These are phyloP conservation scores for Acanthamoeba healyi DNA, from an alignment of 208 protist genomes.

Conservation along the genomic window DNA sequence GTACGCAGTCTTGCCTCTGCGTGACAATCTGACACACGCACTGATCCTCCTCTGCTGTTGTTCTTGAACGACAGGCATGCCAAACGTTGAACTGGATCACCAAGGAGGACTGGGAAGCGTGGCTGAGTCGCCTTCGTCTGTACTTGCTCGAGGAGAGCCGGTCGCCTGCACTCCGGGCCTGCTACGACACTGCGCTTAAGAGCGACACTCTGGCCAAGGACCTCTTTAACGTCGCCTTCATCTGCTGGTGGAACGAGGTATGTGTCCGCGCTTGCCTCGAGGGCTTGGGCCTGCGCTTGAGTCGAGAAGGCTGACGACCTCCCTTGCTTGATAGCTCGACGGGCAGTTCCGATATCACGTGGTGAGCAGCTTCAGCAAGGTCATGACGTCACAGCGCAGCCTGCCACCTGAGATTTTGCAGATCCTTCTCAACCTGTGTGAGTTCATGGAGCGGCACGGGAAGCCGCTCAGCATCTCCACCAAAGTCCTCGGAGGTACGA, in stretches of 20 bases:
- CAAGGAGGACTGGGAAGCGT: slow-evolving; percentile 94
- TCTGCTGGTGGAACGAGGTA: slow-evolving; percentile 94
- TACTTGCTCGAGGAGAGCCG: slow-evolving; percentile 93
- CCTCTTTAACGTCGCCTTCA: slow-evolving; percentile 95
- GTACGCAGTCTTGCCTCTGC: not conserved
- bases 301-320: too few species aligned
- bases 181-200: slow-evolving; percentile 87
- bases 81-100: slow-evolving; percentile 89
- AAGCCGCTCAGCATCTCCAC: slow-evolving; percentile 87
- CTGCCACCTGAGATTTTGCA: slow-evolving; percentile 89
- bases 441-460: slow-evolving; percentile 91
- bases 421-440: slow-evolving; percentile 89
- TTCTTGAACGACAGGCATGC: slow-evolving; percentile 92
- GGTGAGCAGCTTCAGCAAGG: slow-evolving; percentile 75
- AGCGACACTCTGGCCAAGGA: slow-evolving; percentile 92
- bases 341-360: slow-evolving; percentile 77
- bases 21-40: not conserved
- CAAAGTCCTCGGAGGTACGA: slow-evolving; percentile 77
- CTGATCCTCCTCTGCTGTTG: too few species aligned
- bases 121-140: slow-evolving; percentile 92
- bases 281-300: not conserved
- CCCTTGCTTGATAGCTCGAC: too few species aligned
- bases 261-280: not conserved
- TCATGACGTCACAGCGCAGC: slow-evolving; percentile 77
- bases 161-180: slow-evolving; percentile 92